phyloP scores from a whole-genome alignment of 176 grass and related monocot species.

The Oryza brachyantha region DNA sequence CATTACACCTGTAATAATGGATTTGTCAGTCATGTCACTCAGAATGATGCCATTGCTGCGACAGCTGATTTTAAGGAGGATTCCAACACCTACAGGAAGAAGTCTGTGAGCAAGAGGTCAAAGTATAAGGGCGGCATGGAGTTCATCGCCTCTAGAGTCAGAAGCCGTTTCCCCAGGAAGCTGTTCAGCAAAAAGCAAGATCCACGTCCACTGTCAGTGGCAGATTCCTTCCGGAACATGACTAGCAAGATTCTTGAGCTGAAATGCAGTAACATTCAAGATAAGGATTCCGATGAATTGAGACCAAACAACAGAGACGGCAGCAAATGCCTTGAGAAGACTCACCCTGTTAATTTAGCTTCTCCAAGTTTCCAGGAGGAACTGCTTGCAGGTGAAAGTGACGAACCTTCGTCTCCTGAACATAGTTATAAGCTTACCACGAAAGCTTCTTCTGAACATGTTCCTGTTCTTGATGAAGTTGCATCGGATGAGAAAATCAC shows the following conservation, averaged over 20 bases:
- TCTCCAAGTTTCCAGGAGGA: constrained; percentile 9
- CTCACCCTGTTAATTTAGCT: not conserved
- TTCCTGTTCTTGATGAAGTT: not conserved
- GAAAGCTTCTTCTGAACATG: not conserved
- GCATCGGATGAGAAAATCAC: not conserved
- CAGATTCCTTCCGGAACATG: constrained; percentile 31
- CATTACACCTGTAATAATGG: not conserved
- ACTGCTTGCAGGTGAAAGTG: not conserved
- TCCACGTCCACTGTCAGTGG: constrained; percentile 28
- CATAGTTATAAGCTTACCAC: not conserved
- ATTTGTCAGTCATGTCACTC: not conserved
- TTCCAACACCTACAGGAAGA: constrained; percentile 28
- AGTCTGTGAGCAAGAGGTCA: constrained; percentile 17
- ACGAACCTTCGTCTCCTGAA: not conserved
- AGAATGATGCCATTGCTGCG: not conserved
- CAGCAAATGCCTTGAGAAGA: not conserved
- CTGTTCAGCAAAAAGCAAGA: constrained; percentile 12
- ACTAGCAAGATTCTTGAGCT: constrained; percentile 32
- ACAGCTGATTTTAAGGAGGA: not conserved
- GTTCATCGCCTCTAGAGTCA: constrained; percentile 6
- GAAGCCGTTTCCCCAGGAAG: constrained; percentile 21
- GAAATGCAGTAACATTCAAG: constrained; percentile 22
- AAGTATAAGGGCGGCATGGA: constrained; percentile 9
- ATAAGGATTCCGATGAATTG: constrained; percentile 12
- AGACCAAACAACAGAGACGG: constrained; percentile 28